These are phyloP conservation scores for Penicillium waksmanii DNA, from an alignment of 495 filamentous ascomycete species.

Conservation along the genomic window DNA sequence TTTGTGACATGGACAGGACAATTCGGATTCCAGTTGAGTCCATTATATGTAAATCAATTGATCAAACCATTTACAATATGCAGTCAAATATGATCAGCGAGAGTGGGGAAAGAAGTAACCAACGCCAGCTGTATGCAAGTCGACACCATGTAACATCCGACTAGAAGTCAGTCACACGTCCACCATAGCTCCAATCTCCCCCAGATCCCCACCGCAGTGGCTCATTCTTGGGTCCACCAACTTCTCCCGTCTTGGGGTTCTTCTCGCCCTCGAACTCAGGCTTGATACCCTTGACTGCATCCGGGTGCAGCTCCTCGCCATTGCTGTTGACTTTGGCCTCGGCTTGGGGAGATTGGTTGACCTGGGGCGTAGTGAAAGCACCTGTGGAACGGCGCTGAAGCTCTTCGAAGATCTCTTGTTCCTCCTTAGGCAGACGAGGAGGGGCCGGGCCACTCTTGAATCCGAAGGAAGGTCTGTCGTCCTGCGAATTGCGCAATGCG, in stretches of 20 bases:
- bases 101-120: slow-evolving; percentile 4
- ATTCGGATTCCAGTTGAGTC: not conserved
- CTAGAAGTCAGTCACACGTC: slow-evolving; percentile 92
- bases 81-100: not conserved
- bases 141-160: not conserved
- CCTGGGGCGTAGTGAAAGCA: slow-evolving; percentile 69
- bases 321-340: slow-evolving; percentile 54
- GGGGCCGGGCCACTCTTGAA: slow-evolving; percentile 67
- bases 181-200: slow-evolving; percentile 96
- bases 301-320: slow-evolving; percentile 69
- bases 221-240: slow-evolving; percentile 97
- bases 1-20: not conserved
- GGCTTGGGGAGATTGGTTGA: slow-evolving; percentile 31
- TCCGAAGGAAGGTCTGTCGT: slow-evolving; percentile 39
- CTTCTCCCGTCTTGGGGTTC: slow-evolving; percentile 95
- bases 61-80: not conserved
- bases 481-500: slow-evolving; percentile 29
- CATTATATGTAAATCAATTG: not conserved
- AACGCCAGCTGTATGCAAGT: slow-evolving; percentile 30
- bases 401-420: slow-evolving; percentile 91
- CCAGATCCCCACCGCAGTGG: slow-evolving; percentile 80
- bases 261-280: slow-evolving; percentile 94
- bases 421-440: slow-evolving; percentile 79
- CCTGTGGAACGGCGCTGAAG: slow-evolving; percentile 75
- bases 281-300: slow-evolving; percentile 70